phyloP scores from a whole-genome alignment of 805 yeast genomes.

The Starmerella etchellsii region DNA sequence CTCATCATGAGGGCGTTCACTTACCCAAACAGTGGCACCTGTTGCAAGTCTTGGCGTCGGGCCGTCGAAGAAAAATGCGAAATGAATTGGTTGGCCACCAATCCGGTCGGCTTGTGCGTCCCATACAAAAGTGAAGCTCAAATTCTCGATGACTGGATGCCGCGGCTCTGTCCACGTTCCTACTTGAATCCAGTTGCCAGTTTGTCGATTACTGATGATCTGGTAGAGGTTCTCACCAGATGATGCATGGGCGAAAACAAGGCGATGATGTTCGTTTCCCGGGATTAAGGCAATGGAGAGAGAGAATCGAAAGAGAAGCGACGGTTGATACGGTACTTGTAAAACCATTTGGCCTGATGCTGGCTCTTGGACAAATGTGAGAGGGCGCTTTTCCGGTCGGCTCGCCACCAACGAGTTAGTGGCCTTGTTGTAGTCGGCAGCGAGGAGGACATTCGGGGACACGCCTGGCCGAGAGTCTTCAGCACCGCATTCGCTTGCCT shows the following conservation, averaged over 20 bases:
- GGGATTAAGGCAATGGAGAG: conserved; percentile 15
- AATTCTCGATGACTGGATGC: conserved; percentile 85
- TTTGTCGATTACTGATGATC: conserved; percentile 1
- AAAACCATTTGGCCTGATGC: conserved; percentile 14
- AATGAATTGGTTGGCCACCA: conserved; percentile 26
- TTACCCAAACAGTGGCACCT: conserved; percentile 27
- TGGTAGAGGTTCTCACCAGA: conserved; percentile 7
- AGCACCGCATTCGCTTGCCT: background rate
- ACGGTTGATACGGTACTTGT: conserved; percentile 19
- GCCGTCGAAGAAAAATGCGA: conserved; percentile 32
- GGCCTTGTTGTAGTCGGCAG: conserved; percentile 6
- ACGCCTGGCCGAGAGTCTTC: too few relatives aligned
- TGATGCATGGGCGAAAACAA: conserved; percentile 11
- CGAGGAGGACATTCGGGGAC: conserved; percentile 5
- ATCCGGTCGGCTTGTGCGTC: conserved; percentile 11
- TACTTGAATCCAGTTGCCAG: conserved; percentile 10
- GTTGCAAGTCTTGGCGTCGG: conserved; percentile 2
- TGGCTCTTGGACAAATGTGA: conserved; percentile 18
- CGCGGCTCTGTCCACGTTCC: conserved; percentile 32
- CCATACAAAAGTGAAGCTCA: conserved; percentile 38
- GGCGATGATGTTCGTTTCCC: conserved; percentile 7
- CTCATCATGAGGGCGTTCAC: conserved; percentile 10
- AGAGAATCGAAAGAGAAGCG: conserved; percentile 12
- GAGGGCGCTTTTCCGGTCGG: conserved; percentile 15
- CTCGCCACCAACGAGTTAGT: conserved; percentile 3